Conservation (phyloP, 768 basidiomycete species). For the Mycena pura region DNA sequence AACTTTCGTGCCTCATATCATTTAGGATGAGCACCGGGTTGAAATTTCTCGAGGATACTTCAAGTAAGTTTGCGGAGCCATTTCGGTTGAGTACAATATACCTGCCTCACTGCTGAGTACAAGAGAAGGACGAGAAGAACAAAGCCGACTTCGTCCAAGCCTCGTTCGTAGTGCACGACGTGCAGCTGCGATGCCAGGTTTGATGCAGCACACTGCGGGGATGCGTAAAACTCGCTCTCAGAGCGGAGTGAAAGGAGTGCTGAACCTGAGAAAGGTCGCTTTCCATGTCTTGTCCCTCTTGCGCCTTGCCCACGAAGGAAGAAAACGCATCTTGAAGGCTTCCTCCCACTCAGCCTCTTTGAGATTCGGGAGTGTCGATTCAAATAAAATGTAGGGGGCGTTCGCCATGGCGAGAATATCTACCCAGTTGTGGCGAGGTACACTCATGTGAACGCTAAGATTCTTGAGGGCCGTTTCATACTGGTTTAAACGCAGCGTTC, state of each 20-base stretch:
- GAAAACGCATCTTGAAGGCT: constrained; percentile 71
- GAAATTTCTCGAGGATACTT: constrained; percentile 70
- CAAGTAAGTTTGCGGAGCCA: constrained; percentile 75
- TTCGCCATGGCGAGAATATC: constrained; percentile 72
- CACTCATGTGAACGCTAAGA: constrained; percentile 65
- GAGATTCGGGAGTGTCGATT: constrained; percentile 73
- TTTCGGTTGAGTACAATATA: constrained; percentile 80
- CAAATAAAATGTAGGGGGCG: constrained; percentile 68
- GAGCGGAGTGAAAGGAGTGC: constrained; percentile 23
- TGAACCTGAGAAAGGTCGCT: constrained; percentile 69
- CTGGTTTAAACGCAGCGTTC: constrained; percentile 50
- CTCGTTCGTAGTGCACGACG: constrained; percentile 79
- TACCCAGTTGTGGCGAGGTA: constrained; percentile 83
- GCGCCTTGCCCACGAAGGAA: constrained; percentile 80
- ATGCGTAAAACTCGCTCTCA: constrained; percentile 15
- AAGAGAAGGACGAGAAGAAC: constrained; percentile 15
- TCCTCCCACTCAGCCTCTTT: constrained; percentile 76
- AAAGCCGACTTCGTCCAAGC: constrained; percentile 77
- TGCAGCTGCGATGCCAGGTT: constrained; percentile 71
- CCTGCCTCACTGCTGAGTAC: constrained; percentile 41
- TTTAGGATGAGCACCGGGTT: constrained; percentile 73
- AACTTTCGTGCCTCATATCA: constrained; percentile 72
- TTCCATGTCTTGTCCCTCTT: constrained; percentile 71
- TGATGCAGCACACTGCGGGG: constrained; percentile 61
- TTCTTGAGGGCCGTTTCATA: constrained; percentile 62